Evolutionary conservation across 2,329 filamentous ascomycete genomes (phyloP), one percentile per base, ranked within the genome.

Genomic region (Aspergillus cejpii): DNA sequence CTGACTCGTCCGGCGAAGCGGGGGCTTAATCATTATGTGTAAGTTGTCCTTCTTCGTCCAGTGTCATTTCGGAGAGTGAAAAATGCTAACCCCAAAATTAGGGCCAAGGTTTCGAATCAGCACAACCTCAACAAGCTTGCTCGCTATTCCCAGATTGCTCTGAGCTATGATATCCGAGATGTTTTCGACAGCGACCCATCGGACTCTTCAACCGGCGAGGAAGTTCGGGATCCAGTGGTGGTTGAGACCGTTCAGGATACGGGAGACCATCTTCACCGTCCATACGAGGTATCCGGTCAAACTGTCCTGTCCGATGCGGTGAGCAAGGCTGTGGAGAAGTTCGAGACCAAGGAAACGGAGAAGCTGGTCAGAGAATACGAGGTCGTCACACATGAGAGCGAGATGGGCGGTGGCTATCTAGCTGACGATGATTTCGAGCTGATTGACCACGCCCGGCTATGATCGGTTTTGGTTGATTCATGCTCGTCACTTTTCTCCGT

Each of bases 301-400:
- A 76, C 78, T 57, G 73, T 82, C 58, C 68, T 82, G 39, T 74
- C 75, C 47, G 68, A 69, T 12, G 78, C 79, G 8, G 67, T 82
- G 26, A 72, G 69, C 44, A 74, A 78, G 61, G 79, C 79, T 1
- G 74, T 81, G 31, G 74, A 79, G 67, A 73, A 72, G 51, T 82
- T 74, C 57, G 78, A 82, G 65, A 75, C 73, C 49, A 74, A 74
- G 55, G 74, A 79, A 64, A 81, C 77, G 2, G 76, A 79, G 63
- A 78, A 79, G 65, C 61, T 82, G 38, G 74, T 79, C 60, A 76
- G 74, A 65, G 78, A 81, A 65, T 82, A 81, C 54, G 78, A 81
- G 57, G 71, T 71, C 70, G 54, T 74, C 68, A 53, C 72, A 20
- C 56, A 56, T 14, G 62, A 66, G 41, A 61, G 64, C 26, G 66